Conservation (phyloP, 75 land plant genomes). For the Pinus albicaulis region DNA sequence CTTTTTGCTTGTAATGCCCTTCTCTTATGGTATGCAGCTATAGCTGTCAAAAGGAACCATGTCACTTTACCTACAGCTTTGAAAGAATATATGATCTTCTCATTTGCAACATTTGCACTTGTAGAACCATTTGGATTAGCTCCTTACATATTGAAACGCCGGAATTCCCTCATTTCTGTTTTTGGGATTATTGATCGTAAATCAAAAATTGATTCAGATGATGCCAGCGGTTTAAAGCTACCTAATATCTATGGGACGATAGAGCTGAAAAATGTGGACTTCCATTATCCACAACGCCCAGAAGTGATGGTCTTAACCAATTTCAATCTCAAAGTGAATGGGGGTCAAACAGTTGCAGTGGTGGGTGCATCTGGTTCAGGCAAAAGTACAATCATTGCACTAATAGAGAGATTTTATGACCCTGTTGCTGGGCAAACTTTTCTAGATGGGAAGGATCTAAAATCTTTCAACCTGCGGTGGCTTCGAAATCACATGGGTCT, state of each 20-base stretch:
- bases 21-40: slow-evolving; percentile 88
- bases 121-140: slow-evolving; percentile 99
- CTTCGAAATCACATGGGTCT: slow-evolving; percentile 91
- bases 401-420: slow-evolving; percentile 96
- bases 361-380: slow-evolving; percentile 99
- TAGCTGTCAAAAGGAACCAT: slow-evolving; percentile 42
- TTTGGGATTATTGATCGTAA: slow-evolving; percentile 94
- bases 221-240: slow-evolving; percentile 76
- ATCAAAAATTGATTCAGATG: slow-evolving; percentile 90
- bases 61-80: slow-evolving; percentile 58
- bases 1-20: slow-evolving; percentile 97
- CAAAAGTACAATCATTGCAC: slow-evolving; percentile 91
- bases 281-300: slow-evolving; percentile 90
- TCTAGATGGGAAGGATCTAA: slow-evolving; percentile 91
- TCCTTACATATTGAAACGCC: slow-evolving; percentile 88
- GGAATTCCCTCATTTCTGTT: slow-evolving; percentile 82
- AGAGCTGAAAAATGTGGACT: slow-evolving; percentile 88
- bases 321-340: slow-evolving; percentile 90
- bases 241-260: slow-evolving; percentile 94
- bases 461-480: slow-evolving; percentile 83
- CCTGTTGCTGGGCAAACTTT: slow-evolving; percentile 78
- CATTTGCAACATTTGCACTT: slow-evolving; percentile 96
- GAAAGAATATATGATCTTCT: slow-evolving; percentile 89
- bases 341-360: slow-evolving; percentile 97
- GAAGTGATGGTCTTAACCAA: slow-evolving; percentile 83